phyloP scores from a whole-genome alignment of 768 basidiomycete species.

The Royoungia palumana region DNA sequence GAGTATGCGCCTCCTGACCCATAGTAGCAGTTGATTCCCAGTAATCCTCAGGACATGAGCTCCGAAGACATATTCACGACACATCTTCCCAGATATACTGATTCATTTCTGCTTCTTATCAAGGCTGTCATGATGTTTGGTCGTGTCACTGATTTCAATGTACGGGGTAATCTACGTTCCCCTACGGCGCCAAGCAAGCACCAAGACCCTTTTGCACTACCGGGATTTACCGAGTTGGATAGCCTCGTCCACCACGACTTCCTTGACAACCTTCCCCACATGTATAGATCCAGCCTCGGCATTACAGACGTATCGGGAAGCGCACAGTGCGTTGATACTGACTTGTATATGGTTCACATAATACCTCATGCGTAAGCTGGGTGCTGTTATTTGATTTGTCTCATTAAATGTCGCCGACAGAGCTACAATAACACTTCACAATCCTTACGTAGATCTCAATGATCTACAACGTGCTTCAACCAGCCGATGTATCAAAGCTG shows the following conservation, averaged over 20 bases:
- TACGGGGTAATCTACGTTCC: constrained; percentile 66
- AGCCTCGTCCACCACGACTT: constrained; percentile 65
- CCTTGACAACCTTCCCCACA: constrained; percentile 64
- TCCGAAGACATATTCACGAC: constrained; percentile 61
- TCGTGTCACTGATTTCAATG: constrained; percentile 80
- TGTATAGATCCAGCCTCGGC: constrained; percentile 61
- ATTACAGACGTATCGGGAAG: constrained; percentile 57
- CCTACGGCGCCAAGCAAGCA: constrained; percentile 65
- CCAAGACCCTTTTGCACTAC: constrained; percentile 66
- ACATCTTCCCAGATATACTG: constrained; percentile 76
- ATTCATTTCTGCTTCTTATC: constrained; percentile 76
- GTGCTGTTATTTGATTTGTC: constrained; percentile 3
- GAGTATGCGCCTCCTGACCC: constrained; percentile 12
- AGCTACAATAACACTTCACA: constrained; percentile 86
- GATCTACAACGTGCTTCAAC: constrained; percentile 66
- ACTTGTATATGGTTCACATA: constrained; percentile 83
- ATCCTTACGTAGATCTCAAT: constrained; percentile 74
- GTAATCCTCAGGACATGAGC: constrained; percentile 73
- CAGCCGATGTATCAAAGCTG: constrained; percentile 67
- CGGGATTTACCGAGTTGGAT: constrained; percentile 70
- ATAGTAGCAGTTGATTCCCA: constrained; percentile 53
- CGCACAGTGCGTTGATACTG: constrained; percentile 63
- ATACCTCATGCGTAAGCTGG: constrained; percentile 76
- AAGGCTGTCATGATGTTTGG: constrained; percentile 86
- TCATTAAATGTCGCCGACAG: constrained; percentile 36